Evolutionary conservation across 352 stramenopile genomes (phyloP).

Genomic region (Phytophthora sp.): DNA sequence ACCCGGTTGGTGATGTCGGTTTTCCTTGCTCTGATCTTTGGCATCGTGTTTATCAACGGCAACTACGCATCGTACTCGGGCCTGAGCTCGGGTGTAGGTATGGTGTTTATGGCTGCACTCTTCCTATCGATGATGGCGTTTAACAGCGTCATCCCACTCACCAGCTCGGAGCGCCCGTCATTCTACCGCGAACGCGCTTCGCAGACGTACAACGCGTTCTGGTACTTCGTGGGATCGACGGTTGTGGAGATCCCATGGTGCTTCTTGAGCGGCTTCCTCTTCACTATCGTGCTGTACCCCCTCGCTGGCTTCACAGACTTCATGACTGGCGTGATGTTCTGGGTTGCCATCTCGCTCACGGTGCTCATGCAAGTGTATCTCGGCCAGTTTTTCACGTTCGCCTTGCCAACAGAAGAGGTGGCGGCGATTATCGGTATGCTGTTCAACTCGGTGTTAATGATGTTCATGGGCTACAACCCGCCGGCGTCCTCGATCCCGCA

Average conservation of each 20-base stretch:
- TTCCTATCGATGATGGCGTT: conserved; percentile 75
- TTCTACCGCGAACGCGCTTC: conserved; percentile 84
- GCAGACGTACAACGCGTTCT: conserved; percentile 76
- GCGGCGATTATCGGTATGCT: conserved; percentile 36
- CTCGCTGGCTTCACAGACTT: conserved; percentile 42
- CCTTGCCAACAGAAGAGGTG: conserved; percentile 36
- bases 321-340: conserved; percentile 21
- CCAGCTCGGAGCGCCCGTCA: conserved; percentile 58
- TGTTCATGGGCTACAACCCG: conserved; percentile 46
- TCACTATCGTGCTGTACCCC: conserved; percentile 41
- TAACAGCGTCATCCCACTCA: conserved; percentile 69
- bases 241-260: conserved; percentile 72
- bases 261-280: conserved; percentile 43
- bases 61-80: conserved; percentile 43
- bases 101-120: conserved; percentile 60
- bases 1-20: conserved; percentile 61
- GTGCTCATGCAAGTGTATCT: conserved; percentile 45
- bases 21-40: conserved; percentile 74
- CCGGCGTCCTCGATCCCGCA: conserved; percentile 31
- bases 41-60: conserved; percentile 54
- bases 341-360: conserved; percentile 27
- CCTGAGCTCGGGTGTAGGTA: conserved; percentile 52
- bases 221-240: conserved; percentile 59
- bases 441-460: conserved; percentile 41
- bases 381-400: conserved; percentile 40